phyloP scores from a whole-genome alignment of 108 stramenopile species.

The Fragilaria crotonensis region DNA sequence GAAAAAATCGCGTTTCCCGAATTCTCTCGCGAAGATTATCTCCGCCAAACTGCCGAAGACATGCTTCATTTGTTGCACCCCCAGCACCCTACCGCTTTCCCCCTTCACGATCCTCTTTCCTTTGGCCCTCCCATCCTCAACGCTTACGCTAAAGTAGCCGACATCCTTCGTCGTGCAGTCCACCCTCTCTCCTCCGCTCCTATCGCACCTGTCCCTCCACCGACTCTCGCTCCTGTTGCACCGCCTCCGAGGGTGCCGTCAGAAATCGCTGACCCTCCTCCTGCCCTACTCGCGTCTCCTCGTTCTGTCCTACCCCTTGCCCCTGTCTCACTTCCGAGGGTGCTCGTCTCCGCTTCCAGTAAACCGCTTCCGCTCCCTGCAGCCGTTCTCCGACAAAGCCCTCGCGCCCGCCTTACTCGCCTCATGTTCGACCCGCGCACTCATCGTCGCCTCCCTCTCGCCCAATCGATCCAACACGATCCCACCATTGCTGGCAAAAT shows the following conservation, averaged over 20 bases:
- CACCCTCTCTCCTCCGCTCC: neutral
- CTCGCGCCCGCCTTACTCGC: neutral
- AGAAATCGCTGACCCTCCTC: neutral
- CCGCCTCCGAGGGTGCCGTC: neutral
- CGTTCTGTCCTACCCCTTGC: neutral
- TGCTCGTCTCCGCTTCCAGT: neutral
- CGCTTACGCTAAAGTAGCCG: neutral
- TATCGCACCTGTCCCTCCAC: neutral
- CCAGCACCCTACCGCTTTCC: neutral
- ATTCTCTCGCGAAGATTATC: neutral
- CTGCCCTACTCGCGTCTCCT: neutral
- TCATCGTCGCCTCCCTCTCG: neutral
- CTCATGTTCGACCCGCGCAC: neutral
- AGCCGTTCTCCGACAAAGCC: neutral
- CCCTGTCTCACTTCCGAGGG: neutral
- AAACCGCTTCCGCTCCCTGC: neutral
- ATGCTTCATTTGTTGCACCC: neutral
- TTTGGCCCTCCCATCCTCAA: neutral
- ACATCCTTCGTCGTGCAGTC: neutral
- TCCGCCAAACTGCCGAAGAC: neutral
- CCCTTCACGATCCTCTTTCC: neutral
- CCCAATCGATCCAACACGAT: neutral
- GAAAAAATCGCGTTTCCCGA: neutral
- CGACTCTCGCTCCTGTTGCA: neutral
- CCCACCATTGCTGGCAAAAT: neutral